Percentiles rank a stretch among this genome's conserved stretches.
Conservation (phyloP, 306 rosid species). For the Inga laurina region DNA sequence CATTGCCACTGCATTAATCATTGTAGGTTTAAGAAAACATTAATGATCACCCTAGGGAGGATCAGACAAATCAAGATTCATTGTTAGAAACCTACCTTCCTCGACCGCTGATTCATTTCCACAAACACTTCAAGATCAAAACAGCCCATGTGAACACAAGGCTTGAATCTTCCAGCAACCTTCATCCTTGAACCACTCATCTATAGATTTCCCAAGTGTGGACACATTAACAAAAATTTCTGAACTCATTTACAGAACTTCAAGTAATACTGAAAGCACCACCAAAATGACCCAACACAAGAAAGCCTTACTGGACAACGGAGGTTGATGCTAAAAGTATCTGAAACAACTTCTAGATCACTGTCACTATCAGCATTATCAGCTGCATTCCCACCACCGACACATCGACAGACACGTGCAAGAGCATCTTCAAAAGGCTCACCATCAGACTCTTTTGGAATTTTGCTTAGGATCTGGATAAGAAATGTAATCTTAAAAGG, state of each 20-base stretch:
- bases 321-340: conserved; percentile 76
- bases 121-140: conserved; percentile 98
- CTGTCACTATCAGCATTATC: conserved; percentile 91
- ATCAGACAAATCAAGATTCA: not conserved
- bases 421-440: conserved; percentile 88
- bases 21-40: conserved; percentile 32
- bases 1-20: conserved; percentile 97
- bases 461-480: conserved; percentile 62
- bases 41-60: conserved; percentile 6
- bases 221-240: conserved; percentile 11
- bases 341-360: conserved; percentile 97
- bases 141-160: conserved; percentile 94
- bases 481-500: conserved; percentile 17
- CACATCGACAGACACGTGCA: conserved; percentile 82
- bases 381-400: conserved; percentile 77
- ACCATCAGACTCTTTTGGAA: conserved; percentile 89
- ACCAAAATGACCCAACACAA: conserved; percentile 22
- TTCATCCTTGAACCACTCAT: conserved; percentile 99
- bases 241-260: conserved; percentile 26
- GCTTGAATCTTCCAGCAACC: conserved; percentile 96
- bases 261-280: not conserved
- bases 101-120: conserved; percentile 93
- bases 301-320: conserved; percentile 90
- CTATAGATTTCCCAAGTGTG: conserved; percentile 44
- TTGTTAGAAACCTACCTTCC: conserved; percentile 67